Base-by-base conservation (phyloP, 768 basidiomycete species). In the Dioszegia crocea region DNA sequence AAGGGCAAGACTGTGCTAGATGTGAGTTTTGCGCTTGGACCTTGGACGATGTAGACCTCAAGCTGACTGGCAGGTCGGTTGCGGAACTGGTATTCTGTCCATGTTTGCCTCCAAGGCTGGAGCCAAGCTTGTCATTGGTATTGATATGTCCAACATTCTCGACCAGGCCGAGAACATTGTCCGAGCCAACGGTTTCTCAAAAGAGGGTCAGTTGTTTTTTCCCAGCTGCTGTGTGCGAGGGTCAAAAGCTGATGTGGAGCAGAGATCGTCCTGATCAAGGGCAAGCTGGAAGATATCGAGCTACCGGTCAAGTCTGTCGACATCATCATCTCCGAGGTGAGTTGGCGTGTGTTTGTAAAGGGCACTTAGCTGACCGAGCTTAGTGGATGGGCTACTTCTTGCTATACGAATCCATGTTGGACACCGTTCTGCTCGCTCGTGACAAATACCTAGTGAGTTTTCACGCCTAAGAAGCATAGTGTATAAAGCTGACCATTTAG, bases 121-220 rank as follows among this genome's bases (percentile, higher is more conserved):
- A 36, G 93, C 93, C 54, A 85, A 86, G 68, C 89, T 88, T 61
- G 92, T 97, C 67, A 91, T 94, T 64, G 93, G 92, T 57, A 93
- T 99, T 78, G 96, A 99, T 80, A 99, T 99, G 96, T 96, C 92
- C 58, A 99, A 99, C 80, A 99, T 99, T 79, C 89, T 98, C 78
- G 96, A 98, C 80, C 94, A 98, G 80, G 96, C 96, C 2, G 85
- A 87, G 81, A 94, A 91, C 79, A 99, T 99, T 64, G 86, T 98
- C 65, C 87, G 91, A 68, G 88, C 89, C 16, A 99, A 99, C 67
- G 93, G 93, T 48, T 97, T 97, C 82, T 85, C 86, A 79, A 47
- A 67, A 47, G 88, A 96, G 75, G 88, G 93, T 97, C 62, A 65
- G 90, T 81, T n/a, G n/a, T n/a, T n/a, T n/a, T n/a, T n/a, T n/a